These are phyloP conservation scores for Gleditsia sinensis DNA, from an alignment of 306 rosid genomes.

Conservation along the genomic window DNA sequence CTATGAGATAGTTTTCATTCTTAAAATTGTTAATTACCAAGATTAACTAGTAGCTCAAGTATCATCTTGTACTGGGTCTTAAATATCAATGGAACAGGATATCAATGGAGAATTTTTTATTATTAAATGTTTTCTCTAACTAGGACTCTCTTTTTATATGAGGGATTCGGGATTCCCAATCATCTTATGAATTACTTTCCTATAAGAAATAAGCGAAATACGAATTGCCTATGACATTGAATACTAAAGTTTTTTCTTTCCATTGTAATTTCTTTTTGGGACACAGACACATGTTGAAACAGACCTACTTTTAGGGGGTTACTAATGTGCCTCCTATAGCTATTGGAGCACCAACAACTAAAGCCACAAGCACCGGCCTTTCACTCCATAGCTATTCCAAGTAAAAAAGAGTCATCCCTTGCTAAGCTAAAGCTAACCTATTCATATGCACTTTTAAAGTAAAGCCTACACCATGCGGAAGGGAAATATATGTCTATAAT, in stretches of 20 bases:
- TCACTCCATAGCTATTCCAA: neutral
- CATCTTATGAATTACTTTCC: slow-evolving; percentile 7
- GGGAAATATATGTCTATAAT: neutral
- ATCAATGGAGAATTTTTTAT: too few relatives aligned
- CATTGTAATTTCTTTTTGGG: neutral
- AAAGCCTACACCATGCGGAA: neutral
- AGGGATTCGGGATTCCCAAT: neutral
- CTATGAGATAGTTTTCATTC: too few relatives aligned
- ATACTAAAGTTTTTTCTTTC: neutral
- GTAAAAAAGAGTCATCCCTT: slow-evolving; percentile 15
- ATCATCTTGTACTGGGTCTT: too few relatives aligned
- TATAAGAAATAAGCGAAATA: too few relatives aligned
- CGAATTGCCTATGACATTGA: neutral
- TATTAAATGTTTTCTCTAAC: neutral
- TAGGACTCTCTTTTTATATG: neutral
- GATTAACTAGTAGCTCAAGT: too few relatives aligned
- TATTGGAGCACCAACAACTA: slow-evolving; percentile 1
- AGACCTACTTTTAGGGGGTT: too few relatives aligned
- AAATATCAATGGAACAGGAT: too few relatives aligned
- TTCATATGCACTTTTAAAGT: slow-evolving; percentile 2
- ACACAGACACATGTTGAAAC: too few relatives aligned
- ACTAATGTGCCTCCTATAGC: too few relatives aligned
- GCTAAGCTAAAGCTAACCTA: neutral
- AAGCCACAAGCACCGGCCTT: neutral
- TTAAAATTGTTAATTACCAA: too few relatives aligned